Evolutionary conservation across 1,139 yeast genomes (phyloP).

Genomic region (Debaryomycetaceae sp.): DNA sequence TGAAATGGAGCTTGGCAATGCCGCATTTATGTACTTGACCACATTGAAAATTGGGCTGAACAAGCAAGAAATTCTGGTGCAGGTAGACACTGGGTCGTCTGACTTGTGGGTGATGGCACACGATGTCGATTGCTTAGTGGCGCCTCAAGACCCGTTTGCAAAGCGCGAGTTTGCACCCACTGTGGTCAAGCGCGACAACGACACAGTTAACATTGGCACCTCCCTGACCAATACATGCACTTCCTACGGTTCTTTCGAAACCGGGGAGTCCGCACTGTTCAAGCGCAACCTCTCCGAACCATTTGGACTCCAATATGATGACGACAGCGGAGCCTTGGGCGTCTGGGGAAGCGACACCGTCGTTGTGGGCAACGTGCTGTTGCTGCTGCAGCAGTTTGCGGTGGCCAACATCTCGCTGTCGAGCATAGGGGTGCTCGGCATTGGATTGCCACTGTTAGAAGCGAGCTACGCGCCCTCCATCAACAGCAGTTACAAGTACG

Average conservation of each 20-base stretch:
- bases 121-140: slow-evolving; percentile 9
- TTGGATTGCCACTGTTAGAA: slow-evolving; percentile 52
- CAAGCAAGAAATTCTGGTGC: slow-evolving; percentile 24
- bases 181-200: background rate
- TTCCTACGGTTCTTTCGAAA: slow-evolving; percentile 35
- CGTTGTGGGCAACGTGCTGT: slow-evolving; percentile 32
- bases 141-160: background rate
- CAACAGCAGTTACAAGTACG: background rate
- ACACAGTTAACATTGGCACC: background rate
- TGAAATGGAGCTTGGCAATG: slow-evolving; percentile 37
- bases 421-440: slow-evolving; percentile 48
- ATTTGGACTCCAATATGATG: slow-evolving; percentile 56
- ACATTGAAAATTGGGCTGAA: slow-evolving; percentile 33
- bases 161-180: background rate
- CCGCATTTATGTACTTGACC: slow-evolving; percentile 46
- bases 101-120: slow-evolving; percentile 30
- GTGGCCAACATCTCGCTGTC: slow-evolving; percentile 41
- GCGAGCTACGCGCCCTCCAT: slow-evolving; percentile 16
- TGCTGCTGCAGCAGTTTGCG: slow-evolving; percentile 47
- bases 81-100: slow-evolving; percentile 38
- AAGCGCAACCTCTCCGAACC: slow-evolving; percentile 25
- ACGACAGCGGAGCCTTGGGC: slow-evolving; percentile 57
- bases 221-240: slow-evolving; percentile 25
- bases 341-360: slow-evolving; percentile 49
- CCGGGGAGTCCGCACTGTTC: slow-evolving; percentile 29